Percentiles rank a stretch among this genome's conserved stretches.
These are phyloP conservation scores for Erysimum cheiranthoides DNA, from an alignment of 345 rosid species.

Conservation along the genomic window DNA sequence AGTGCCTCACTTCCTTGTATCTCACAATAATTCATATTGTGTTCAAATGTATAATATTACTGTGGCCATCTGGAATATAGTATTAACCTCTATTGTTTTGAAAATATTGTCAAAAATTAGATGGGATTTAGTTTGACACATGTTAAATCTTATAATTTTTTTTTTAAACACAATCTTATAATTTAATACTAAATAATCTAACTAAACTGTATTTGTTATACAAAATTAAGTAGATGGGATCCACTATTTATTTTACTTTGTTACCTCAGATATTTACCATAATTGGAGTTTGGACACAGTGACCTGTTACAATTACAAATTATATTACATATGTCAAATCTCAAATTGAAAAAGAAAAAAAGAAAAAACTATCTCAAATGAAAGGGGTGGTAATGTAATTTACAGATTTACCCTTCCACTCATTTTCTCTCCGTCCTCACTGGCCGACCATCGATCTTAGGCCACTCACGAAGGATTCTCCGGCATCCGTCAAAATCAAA, in stretches of 20 bases:
- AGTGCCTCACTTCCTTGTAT: background rate
- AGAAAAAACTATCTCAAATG: too few relatives aligned
- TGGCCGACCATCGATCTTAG: conserved; percentile 31
- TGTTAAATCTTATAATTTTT: background rate
- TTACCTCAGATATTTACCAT: too few relatives aligned
- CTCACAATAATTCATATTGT: background rate
- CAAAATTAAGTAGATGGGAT: background rate
- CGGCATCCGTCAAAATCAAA: conserved; percentile 19
- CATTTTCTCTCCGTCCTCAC: conserved; percentile 5
- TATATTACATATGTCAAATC: too few relatives aligned
- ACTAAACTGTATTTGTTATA: background rate
- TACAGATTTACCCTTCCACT: conserved; percentile 6
- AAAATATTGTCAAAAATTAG: background rate
- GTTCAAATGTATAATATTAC: background rate
- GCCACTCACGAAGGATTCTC: conserved; percentile 9
- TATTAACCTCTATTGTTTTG: background rate
- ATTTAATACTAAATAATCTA: too few relatives aligned
- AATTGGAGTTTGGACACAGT: too few relatives aligned
- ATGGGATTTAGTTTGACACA: background rate
- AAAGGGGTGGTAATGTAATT: background rate
- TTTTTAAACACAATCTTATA: too few relatives aligned
- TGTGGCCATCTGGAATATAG: background rate
- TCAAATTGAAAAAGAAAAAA: too few relatives aligned
- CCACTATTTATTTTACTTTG: background rate
- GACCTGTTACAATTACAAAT: too few relatives aligned